Evolutionary conservation across 164 flowering plant genomes (phyloP), one percentile per base, ranked within the genome.

Genomic region (Berberis thunbergii): DNA sequence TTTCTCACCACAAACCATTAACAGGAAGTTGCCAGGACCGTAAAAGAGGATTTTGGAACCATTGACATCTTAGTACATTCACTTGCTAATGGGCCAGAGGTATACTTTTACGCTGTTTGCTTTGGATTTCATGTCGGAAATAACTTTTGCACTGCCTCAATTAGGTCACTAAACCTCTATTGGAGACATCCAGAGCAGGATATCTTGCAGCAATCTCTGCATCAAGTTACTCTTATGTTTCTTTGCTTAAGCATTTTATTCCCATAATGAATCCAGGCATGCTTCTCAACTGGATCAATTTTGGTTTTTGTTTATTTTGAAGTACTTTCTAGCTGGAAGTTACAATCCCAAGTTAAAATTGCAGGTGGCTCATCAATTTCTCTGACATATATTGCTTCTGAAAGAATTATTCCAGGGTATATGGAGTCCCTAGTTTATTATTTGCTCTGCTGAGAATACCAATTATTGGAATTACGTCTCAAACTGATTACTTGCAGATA

Each of bases 71-170:
- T 94, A 65, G 98, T 94, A 65, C 98, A 94, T 62, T 94, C 98
- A 44, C 95, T 94, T 68, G 98, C 96, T 40, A 94, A 94, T 79
- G 96, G 99, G 11, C 99, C 97, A 59, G 99, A 91, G 89, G 97
- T 94, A 79, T 9, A 41, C 1, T 52, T 52, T 11, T 52, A 4
- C n/a, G 10, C 54, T 7, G 11, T 10, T 52, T 52, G 54, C 54
- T 52, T 10, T 52, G 13, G 10, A 52, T 10, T 1, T 52, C n/a
- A 11, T 3, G n/a, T 26, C 26, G 11, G n/a, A 4, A 7, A 52
- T 3, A 52, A 12, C n/a, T 52, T 4, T 7, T 7, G 11, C 10
- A 10, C 12, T 55, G 26, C 39, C 41, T 13, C 64, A 26, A 53
- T 64, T 65, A 94, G 98, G 98, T 93, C n/a, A 86, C 69, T 57